phyloP scores from a whole-genome alignment of 202 grass and related monocot species.

The Setaria viridis region DNA sequence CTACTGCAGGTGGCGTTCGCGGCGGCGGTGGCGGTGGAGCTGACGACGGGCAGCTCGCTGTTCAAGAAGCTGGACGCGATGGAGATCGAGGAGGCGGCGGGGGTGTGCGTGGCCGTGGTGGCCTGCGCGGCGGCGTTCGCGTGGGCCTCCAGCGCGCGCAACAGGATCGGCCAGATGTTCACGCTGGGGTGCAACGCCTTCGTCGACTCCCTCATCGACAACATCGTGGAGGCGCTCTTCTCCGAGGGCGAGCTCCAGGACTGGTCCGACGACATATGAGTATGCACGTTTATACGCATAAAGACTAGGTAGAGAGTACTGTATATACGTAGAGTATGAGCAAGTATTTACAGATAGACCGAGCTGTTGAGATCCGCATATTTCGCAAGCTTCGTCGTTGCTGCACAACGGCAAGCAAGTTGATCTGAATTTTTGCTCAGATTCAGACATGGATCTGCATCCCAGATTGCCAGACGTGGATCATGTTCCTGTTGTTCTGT shows the following conservation, averaged over 20 bases:
- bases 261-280: constrained; percentile 82
- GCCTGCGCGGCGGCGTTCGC: constrained; percentile 80
- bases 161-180: constrained; percentile 83
- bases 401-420: not conserved
- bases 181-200: constrained; percentile 80
- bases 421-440: constrained; percentile 14
- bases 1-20: constrained; percentile 68
- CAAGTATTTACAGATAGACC: constrained; percentile 11
- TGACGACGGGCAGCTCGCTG: constrained; percentile 84
- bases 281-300: not conserved
- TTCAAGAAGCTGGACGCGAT: constrained; percentile 93
- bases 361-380: not conserved
- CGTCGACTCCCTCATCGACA: constrained; percentile 95
- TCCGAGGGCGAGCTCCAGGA: constrained; percentile 73
- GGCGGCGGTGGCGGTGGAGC: constrained; percentile 72
- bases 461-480: not conserved
- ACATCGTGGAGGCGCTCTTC: constrained; percentile 92
- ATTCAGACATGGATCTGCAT: constrained; percentile 29
- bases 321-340: constrained; percentile 16
- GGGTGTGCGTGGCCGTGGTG: constrained; percentile 74
- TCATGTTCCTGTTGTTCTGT: not conserved
- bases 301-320: constrained; percentile 12
- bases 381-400: not conserved
- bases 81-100: constrained; percentile 84
- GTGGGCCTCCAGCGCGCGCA: constrained; percentile 73